Evolutionary conservation across 306 rosid species (phyloP), one percentile per base, ranked within the genome.

Genomic region (Pterocarpus macrocarpus): DNA sequence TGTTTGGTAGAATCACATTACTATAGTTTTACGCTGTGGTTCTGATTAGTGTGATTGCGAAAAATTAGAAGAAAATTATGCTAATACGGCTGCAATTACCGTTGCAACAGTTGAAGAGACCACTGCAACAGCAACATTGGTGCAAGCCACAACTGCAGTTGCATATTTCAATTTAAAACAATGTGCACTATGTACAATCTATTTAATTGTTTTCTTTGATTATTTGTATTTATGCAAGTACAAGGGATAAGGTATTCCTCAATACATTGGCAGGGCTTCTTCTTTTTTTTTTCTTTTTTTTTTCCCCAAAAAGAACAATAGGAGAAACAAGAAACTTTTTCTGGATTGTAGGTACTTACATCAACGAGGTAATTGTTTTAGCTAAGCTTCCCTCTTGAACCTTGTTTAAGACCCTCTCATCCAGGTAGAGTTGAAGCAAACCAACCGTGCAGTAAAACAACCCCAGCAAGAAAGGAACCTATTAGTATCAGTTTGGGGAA

Each of bases 401-500:
- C 43, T 79, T 79, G 69, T 75, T 81, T 17, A 85, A 76, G 66
- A 59, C 58, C 68, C 67, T 89, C 56, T 88, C 91, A 56, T 94
- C 94, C 30, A 90, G 44, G 82, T 78, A 84, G 76, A 94, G 91
- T 82, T 94, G 97, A 73, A 91, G 80, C 90, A 88, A 70, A 45
- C 98, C 98, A 77, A 91, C 84, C 2, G 97, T 80, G 87, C 84
- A 87, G 81, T 94, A 91, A 81, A 94, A 94, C 14, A 84, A 63
- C 3, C 98, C 98, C 76, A 94, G 90, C 88, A 94, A 82, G 71
- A 84, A 50, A 52, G 98, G 98, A 80, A 90, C 94, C 98, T 92
- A 85, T 30, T 1, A 57, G 63, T 64, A 69, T 84, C 11, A 39
- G 38, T 73, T 62, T 55, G 35, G 62, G 49, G 62, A 11, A n/a